Evolutionary conservation across 306 rosid genomes (phyloP), one percentile per base, ranked within the genome.

Genomic region (Quercus alba): DNA sequence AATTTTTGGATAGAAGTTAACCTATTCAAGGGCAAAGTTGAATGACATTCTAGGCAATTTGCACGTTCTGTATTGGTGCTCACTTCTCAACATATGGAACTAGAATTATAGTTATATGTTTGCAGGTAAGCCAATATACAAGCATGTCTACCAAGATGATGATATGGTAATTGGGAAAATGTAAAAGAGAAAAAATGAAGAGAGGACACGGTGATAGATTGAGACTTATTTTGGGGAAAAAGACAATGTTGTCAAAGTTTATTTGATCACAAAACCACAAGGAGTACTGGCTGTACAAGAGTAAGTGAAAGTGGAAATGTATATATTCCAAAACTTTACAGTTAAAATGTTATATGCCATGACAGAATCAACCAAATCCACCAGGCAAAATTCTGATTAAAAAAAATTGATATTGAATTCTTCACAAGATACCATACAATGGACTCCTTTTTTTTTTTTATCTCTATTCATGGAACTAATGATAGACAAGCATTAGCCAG

Each of bases 41-140:
- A 44, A 84, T 61, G 59, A 72, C 73, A 67, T 77, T 74, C 58
- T 58, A 44, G 66, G 56, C 73, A 52, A 77, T 56, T 52, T 68
- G 69, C 86, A 77, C 25, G 68, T 78, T 72, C 81, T 81, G 78
- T 57, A 12, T 21, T 49, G 7, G 25, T 69, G 18, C 57, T 63
- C 75, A 5, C 6, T 33, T 0, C 6, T 33, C 51, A 10, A 63
- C 70, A 54, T 46, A 83, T 57, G n/a, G n/a, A n/a, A 80, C 80
- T 75, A 85, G 80, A 81, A 81, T 77, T 71, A 84, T 84, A 88
- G 72, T 76, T 78, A 35, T 68, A 81, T 86, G 86, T 88, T 78
- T 73, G 82, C 86, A 84, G 80, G 68, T 82, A 84, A 87, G 76
- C 86, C 76, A 88, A 78, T 82, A 30, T 77, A 84, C 59, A 79